phyloP scores from a whole-genome alignment of 495 filamentous ascomycete species.

The Talaromyces stipitatus region DNA sequence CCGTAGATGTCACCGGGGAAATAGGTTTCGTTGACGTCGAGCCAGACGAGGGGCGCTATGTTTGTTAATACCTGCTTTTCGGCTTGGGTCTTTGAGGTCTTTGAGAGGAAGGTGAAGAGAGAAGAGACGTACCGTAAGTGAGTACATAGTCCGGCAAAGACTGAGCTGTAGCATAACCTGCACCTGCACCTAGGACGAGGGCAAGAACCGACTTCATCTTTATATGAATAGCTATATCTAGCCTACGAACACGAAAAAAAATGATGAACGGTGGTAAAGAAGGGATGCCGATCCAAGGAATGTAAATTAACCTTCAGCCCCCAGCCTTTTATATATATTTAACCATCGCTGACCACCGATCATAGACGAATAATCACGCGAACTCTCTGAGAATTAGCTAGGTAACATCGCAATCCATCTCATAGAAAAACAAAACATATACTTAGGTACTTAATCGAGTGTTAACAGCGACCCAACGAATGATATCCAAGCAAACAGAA shows the following conservation, averaged over 20 bases:
- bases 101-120: not conserved
- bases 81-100: not conserved
- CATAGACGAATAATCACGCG: no score
- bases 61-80: not conserved
- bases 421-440: no score
- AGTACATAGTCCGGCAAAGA: constrained; percentile 21
- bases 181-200: not conserved
- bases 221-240: not conserved
- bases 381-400: no score
- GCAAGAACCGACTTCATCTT: constrained; percentile 3
- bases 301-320: not conserved
- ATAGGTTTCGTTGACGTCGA: constrained; percentile 52
- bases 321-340: not conserved
- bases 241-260: not conserved
- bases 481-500: no score
- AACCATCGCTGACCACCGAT: no score
- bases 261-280: not conserved
- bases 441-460: no score
- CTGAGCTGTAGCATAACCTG: not conserved
- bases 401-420: no score
- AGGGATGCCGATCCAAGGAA: not conserved
- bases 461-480: no score
- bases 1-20: constrained; percentile 50
- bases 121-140: constrained; percentile 14
- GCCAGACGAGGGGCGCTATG: constrained; percentile 42